Evolutionary conservation across 176 grass and related monocot species (phyloP).

Genomic region (Stipa capillata): DNA sequence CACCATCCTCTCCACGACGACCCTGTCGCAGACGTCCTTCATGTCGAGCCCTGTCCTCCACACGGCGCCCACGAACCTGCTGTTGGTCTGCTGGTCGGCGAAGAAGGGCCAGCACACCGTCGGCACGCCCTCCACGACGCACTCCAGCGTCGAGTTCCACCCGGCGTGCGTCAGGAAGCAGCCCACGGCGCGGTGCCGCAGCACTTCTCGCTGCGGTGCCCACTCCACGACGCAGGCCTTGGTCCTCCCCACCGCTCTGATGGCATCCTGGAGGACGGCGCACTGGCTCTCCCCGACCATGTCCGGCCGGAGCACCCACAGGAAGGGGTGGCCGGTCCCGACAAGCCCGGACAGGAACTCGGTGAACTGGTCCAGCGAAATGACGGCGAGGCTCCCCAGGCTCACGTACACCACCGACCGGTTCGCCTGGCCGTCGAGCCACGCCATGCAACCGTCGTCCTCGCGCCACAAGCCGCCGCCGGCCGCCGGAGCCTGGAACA

Average conservation of each 20-base stretch:
- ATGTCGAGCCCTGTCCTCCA: conserved; percentile 54
- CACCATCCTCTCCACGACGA: conserved; percentile 30
- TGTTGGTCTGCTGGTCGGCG: conserved; percentile 25
- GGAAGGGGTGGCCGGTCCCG: conserved; percentile 23
- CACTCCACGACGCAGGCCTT: conserved; percentile 30
- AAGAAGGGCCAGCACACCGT: conserved; percentile 35
- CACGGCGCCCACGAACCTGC: conserved; percentile 24
- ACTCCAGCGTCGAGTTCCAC: conserved; percentile 66
- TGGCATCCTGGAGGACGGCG: background rate
- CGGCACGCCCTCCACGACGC: conserved; percentile 28
- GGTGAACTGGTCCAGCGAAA: conserved; percentile 14
- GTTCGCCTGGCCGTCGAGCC: conserved; percentile 43
- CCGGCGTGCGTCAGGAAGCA: conserved; percentile 68
- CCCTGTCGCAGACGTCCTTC: conserved; percentile 35
- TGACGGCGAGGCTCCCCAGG: conserved; percentile 40
- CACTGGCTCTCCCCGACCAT: background rate
- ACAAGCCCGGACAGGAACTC: conserved; percentile 39
- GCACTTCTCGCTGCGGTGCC: conserved; percentile 57
- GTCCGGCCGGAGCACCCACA: conserved; percentile 71
- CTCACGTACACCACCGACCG: conserved; percentile 56
- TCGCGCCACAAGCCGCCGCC: conserved; percentile 28
- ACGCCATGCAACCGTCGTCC: conserved; percentile 28
- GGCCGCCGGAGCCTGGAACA: background rate
- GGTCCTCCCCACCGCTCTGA: background rate
- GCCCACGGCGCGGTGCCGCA: conserved; percentile 46